phyloP scores from a whole-genome alignment of 352 stramenopile species.

The Phytopythium chamaehyphon region DNA sequence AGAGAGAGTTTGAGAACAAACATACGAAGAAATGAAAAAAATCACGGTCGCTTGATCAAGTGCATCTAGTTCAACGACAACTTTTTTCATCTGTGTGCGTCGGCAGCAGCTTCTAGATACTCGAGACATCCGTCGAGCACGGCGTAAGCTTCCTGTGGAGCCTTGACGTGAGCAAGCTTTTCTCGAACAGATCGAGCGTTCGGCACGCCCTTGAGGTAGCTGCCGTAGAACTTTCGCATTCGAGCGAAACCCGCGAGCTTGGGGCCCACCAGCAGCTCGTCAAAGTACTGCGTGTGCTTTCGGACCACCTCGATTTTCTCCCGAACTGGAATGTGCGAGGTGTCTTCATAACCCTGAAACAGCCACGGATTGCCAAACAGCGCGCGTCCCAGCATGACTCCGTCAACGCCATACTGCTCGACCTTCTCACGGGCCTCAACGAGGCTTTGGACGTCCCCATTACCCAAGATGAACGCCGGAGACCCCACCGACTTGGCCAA shows the following conservation, averaged over 20 bases:
- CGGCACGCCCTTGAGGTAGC: constrained; percentile 70
- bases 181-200: constrained; percentile 69
- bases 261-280: constrained; percentile 43
- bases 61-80: too few species aligned
- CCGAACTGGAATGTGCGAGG: constrained; percentile 39
- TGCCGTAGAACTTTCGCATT: constrained; percentile 80
- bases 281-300: constrained; percentile 66
- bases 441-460: constrained; percentile 69
- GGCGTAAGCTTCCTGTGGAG: constrained; percentile 46
- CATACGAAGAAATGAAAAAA: too few species aligned
- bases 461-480: constrained; percentile 64
- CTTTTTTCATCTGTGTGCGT: background rate
- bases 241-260: constrained; percentile 52
- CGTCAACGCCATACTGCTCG: constrained; percentile 63
- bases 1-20: too few species aligned
- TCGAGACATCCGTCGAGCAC: constrained; percentile 50
- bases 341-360: constrained; percentile 61
- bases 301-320: constrained; percentile 59
- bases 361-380: constrained; percentile 83
- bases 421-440: constrained; percentile 64
- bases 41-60: too few species aligned
- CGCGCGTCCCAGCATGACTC: constrained; percentile 73
- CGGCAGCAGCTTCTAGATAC: constrained; percentile 14
- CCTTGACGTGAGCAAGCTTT: constrained; percentile 36
- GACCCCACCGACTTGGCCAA: constrained; percentile 51